These are phyloP conservation scores for Astragalus membranaceus DNA, from an alignment of 306 rosid species.

Conservation along the genomic window DNA sequence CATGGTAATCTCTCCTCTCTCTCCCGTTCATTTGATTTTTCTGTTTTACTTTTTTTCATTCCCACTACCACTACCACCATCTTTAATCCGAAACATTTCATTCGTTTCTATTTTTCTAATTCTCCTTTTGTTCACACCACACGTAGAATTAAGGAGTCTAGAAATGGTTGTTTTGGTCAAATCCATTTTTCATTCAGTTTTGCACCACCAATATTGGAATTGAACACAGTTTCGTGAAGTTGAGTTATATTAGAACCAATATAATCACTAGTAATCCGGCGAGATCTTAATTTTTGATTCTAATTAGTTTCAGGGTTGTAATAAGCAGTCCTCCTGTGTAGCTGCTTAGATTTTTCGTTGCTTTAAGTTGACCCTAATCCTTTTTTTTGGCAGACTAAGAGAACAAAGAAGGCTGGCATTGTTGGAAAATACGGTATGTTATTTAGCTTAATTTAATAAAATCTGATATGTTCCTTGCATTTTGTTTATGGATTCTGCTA, in stretches of 20 bases:
- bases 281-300: no score
- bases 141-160: background rate
- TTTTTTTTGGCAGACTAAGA: constrained; percentile 60
- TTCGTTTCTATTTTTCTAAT: background rate
- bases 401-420: constrained; percentile 91
- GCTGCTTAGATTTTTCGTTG: background rate
- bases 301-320: background rate
- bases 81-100: background rate
- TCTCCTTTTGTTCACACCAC: background rate
- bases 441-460: background rate
- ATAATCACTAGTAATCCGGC: background rate
- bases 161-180: background rate
- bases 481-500: background rate
- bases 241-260: background rate
- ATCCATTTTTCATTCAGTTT: background rate
- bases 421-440: constrained; percentile 76
- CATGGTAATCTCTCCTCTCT: constrained; percentile 22
- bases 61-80: background rate
- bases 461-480: background rate
- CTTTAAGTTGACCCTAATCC: background rate
- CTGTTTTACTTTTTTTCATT: background rate
- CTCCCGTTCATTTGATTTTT: background rate
- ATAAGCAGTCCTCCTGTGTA: background rate
- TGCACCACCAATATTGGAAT: background rate
- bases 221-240: background rate